Evolutionary conservation across 2,329 filamentous ascomycete species (phyloP), one percentile per base, ranked within the genome.

Genomic region (Aureobasidium sp.): DNA sequence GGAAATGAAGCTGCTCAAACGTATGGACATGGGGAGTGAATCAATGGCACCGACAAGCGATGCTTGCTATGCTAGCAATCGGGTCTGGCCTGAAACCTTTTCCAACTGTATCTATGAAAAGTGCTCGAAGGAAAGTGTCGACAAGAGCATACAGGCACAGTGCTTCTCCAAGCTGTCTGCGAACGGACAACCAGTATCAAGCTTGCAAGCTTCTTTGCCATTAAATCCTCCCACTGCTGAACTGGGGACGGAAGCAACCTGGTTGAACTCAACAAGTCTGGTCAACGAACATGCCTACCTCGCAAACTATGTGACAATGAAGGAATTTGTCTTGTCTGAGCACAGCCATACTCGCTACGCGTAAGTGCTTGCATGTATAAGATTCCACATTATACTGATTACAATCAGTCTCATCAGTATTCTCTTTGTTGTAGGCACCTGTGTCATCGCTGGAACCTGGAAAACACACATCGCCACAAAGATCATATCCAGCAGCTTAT

Each of bases 261-360:
- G 53, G 39, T n/a, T 75, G 19, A 71, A 70, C 50, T 48, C 45
- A 6, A 72, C 72, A 12, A 71, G 68, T 14, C 62, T 74, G 39
- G 71, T 74, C 15, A 68, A 68, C 47, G 60, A 62, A 14, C 59
- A 69, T 3, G 61, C 65, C 3, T 75, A 71, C 22, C 52, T 68
- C 39, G 64, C 66, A n/a, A 69, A 69, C 37, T 64, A 66, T 27
- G 67, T 69, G 3, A 71, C 65, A 1, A 54, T 71, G 17, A 54
- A 65, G 29, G 67, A 69, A 24, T 74, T 74, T 60, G 68, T 66
- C 31, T 62, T 61, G 15, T 66, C 69, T 19, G 72, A 74, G 58
- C 64, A 65, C 19, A 62, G 65, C 12, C 70, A 74, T 64, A 68
- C 66, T 17, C 68, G 57, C 50, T 74, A 70, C 37, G 68, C 69